Percentiles rank a stretch among this genome's conserved stretches.
Conservation (phyloP, 352 stramenopile genomes). For the Pythium biforme region DNA sequence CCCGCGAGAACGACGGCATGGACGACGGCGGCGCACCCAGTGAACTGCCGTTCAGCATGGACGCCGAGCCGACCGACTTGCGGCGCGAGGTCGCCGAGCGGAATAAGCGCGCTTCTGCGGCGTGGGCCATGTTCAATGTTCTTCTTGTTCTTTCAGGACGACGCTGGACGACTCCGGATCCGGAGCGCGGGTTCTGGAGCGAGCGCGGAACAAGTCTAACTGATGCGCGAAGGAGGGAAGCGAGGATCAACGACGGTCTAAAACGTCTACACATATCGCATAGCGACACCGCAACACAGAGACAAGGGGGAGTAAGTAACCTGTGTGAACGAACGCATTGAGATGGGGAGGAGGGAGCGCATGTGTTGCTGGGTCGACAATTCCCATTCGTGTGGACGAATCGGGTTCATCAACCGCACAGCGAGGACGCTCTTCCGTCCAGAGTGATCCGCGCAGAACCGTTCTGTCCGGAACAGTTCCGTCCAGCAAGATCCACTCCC, state of each 20-base stretch:
- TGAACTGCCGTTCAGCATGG: constrained; percentile 14
- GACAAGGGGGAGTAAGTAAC: neutral
- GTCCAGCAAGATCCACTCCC: neutral
- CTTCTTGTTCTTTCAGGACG: neutral
- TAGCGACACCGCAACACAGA: constrained; percentile 1
- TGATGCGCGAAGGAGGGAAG: neutral
- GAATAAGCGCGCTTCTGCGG: constrained; percentile 25
- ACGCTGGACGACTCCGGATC: constrained; percentile 1
- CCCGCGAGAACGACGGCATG: constrained; percentile 13
- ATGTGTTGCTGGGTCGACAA: neutral
- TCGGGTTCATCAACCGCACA: neutral
- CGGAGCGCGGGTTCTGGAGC: neutral
- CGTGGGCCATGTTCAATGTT: constrained; percentile 21
- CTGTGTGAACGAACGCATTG: constrained; percentile 1
- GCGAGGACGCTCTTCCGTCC: neutral
- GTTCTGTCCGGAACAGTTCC: neutral
- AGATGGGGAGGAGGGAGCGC: constrained; percentile 3
- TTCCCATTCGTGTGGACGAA: neutral
- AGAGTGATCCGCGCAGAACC: neutral
- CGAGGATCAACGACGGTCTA: neutral
- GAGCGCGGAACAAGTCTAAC: neutral
- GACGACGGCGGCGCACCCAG: constrained; percentile 17
- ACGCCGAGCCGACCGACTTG: constrained; percentile 27
- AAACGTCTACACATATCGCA: constrained; percentile 8
- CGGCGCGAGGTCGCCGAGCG: constrained; percentile 22